phyloP scores from a whole-genome alignment of 495 filamentous ascomycete genomes.

The Penicillium antarcticum region DNA sequence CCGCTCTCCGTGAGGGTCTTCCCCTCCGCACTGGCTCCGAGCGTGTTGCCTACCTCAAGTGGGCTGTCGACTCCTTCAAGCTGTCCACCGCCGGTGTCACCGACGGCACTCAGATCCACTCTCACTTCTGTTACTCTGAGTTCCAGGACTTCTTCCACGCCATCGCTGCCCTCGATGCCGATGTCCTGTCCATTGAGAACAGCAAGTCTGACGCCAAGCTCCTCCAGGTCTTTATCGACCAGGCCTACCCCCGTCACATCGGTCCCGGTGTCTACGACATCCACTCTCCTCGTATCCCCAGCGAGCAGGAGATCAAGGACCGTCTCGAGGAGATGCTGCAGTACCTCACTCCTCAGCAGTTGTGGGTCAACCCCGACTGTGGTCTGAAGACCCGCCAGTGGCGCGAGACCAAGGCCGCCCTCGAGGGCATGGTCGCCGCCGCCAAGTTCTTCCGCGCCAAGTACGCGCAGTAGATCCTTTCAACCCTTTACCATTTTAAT shows the following conservation, averaged over 20 bases:
- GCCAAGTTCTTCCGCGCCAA: constrained; percentile 94
- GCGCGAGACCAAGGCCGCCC: constrained; percentile 90
- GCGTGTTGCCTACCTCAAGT: constrained; percentile 90
- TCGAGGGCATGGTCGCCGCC: constrained; percentile 90
- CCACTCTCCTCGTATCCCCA: constrained; percentile 95
- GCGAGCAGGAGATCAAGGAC: constrained; percentile 94
- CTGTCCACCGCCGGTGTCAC: constrained; percentile 86
- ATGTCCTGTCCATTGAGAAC: constrained; percentile 99
- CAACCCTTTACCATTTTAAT: constrained; percentile 25
- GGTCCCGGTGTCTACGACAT: constrained; percentile 99
- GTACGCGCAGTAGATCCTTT: constrained; percentile 57
- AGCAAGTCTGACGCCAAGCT: constrained; percentile 99
- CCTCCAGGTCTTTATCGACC: constrained; percentile 95
- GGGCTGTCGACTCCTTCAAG: constrained; percentile 96
- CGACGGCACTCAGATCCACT: constrained; percentile 97
- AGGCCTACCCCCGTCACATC: constrained; percentile 94
- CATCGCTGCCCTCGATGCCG: constrained; percentile 95
- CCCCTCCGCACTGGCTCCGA: constrained; percentile 88
- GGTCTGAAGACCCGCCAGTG: constrained; percentile 97
- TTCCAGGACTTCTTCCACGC: constrained; percentile 99
- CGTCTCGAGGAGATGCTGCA: constrained; percentile 95
- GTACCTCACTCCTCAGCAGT: constrained; percentile 90
- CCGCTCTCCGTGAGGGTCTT: constrained; percentile 97
- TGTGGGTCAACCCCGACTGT: constrained; percentile 99
- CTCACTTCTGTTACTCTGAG: constrained; percentile 99